Evolutionary conservation across 345 rosid genomes (phyloP).

Genomic region (Physaria fendleri): DNA sequence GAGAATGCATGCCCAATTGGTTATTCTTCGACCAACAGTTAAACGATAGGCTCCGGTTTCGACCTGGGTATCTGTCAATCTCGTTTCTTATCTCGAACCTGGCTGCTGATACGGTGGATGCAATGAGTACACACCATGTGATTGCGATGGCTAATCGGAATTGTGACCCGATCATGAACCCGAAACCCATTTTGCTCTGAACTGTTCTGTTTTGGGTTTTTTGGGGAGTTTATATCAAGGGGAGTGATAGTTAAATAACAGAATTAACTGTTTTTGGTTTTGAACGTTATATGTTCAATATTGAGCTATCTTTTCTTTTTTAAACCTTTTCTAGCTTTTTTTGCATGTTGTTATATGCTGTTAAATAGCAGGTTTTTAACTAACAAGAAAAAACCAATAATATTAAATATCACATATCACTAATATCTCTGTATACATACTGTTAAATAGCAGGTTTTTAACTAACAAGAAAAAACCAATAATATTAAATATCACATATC

Average conservation of each 20-base stretch:
- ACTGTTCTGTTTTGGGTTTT: neutral
- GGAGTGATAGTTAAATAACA: neutral
- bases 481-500: too few relatives aligned
- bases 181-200: conserved; percentile 10
- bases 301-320: neutral
- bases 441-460: too few relatives aligned
- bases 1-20: neutral
- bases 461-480: too few relatives aligned
- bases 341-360: too few relatives aligned
- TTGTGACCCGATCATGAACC: neutral
- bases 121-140: conserved; percentile 22
- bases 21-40: conserved; percentile 22
- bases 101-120: conserved; percentile 13
- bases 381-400: too few relatives aligned
- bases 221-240: neutral
- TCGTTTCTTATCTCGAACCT: conserved; percentile 30
- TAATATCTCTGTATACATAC: too few relatives aligned
- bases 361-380: too few relatives aligned
- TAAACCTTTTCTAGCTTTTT: too few relatives aligned
- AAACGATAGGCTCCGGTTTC: neutral
- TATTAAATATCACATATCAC: too few relatives aligned
- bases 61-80: conserved; percentile 16
- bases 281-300: conserved; percentile 1
- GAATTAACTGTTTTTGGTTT: neutral
- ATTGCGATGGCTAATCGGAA: conserved; percentile 8